These are phyloP conservation scores for Ascodesmis nigricans DNA, from an alignment of 495 filamentous ascomycete genomes.

Conservation along the genomic window DNA sequence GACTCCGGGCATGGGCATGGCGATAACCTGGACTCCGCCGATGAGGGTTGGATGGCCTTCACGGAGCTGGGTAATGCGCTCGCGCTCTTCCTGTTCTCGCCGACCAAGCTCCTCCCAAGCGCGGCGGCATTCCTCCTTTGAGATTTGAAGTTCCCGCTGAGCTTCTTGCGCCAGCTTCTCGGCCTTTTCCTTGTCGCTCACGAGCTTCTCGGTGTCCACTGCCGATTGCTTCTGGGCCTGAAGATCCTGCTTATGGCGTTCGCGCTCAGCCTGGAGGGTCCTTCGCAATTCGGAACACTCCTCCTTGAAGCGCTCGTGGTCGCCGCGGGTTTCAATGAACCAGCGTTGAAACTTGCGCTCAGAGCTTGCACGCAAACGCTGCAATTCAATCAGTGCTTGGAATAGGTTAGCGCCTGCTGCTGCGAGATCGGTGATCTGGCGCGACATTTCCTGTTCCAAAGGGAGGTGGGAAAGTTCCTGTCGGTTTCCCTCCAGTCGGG, in stretches of 20 bases:
- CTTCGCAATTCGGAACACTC: constrained; percentile 59
- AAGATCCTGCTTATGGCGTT: constrained; percentile 41
- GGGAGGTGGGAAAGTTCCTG: constrained; percentile 64
- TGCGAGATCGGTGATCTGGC: constrained; percentile 86
- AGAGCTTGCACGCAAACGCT: constrained; percentile 82
- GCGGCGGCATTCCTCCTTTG: constrained; percentile 83
- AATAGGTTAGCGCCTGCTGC: constrained; percentile 94
- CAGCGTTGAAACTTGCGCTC: constrained; percentile 96
- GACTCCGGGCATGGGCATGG: constrained; percentile 58
- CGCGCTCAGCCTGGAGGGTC: constrained; percentile 48
- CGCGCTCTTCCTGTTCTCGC: constrained; percentile 86
- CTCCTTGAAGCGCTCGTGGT: constrained; percentile 69
- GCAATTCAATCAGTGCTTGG: constrained; percentile 89
- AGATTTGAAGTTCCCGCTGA: constrained; percentile 76
- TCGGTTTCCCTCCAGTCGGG: constrained; percentile 68
- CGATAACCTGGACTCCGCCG: constrained; percentile 88
- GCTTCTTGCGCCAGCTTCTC: constrained; percentile 65
- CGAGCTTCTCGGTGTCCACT: too few relatives aligned
- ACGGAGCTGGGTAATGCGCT: constrained; percentile 60
- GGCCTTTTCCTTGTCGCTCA: constrained; percentile 41
- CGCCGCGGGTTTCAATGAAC: constrained; percentile 85
- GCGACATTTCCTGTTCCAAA: constrained; percentile 63
- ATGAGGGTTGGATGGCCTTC: constrained; percentile 76
- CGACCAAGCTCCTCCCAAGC: constrained; percentile 95
- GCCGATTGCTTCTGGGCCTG: constrained; percentile 37